Evolutionary conservation across 2,329 filamentous ascomycete species (phyloP).

Genomic region (Fusarium mangiferae): DNA sequence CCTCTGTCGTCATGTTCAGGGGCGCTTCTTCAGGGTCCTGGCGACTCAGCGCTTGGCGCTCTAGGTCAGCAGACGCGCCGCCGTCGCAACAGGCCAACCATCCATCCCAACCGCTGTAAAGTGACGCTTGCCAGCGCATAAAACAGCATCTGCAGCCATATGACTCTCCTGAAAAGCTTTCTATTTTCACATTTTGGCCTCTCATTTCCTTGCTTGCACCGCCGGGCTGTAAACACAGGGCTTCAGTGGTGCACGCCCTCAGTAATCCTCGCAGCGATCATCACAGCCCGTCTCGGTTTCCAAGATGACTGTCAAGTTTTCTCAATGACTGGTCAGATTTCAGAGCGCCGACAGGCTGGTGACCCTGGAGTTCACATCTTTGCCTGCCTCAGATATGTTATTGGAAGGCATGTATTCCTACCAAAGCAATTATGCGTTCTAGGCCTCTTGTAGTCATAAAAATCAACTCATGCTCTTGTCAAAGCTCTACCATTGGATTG

Average conservation of each 20-base stretch:
- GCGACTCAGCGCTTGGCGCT: slow-evolving; percentile 36
- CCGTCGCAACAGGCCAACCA: slow-evolving; percentile 26
- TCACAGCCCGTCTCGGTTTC: slow-evolving; percentile 27
- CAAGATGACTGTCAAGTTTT: slow-evolving; percentile 27
- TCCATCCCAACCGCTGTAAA: slow-evolving; percentile 19
- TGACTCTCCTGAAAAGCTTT: slow-evolving; percentile 29
- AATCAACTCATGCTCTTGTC: not conserved
- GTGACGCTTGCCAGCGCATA: slow-evolving; percentile 42
- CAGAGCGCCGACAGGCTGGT: slow-evolving; percentile 3
- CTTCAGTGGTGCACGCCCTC: slow-evolving; percentile 2
- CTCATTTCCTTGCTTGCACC: slow-evolving; percentile 30
- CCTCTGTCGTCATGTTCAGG: slow-evolving; percentile 40
- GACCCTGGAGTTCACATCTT: slow-evolving; percentile 20
- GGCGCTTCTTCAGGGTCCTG: slow-evolving; percentile 35
- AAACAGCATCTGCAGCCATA: slow-evolving; percentile 40
- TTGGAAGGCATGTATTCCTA: not conserved
- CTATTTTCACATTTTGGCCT: slow-evolving; percentile 29
- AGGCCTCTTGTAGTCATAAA: not conserved
- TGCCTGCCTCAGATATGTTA: slow-evolving; percentile 6
- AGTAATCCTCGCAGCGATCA: slow-evolving; percentile 20
- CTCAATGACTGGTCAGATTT: slow-evolving; percentile 38
- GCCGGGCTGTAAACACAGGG: slow-evolving; percentile 4
- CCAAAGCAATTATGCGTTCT: not conserved
- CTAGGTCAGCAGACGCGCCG: slow-evolving; percentile 40
- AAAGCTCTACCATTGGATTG: not conserved